Evolutionary conservation across 345 rosid genomes (phyloP).

Genomic region (Lenwebbia sp.): DNA sequence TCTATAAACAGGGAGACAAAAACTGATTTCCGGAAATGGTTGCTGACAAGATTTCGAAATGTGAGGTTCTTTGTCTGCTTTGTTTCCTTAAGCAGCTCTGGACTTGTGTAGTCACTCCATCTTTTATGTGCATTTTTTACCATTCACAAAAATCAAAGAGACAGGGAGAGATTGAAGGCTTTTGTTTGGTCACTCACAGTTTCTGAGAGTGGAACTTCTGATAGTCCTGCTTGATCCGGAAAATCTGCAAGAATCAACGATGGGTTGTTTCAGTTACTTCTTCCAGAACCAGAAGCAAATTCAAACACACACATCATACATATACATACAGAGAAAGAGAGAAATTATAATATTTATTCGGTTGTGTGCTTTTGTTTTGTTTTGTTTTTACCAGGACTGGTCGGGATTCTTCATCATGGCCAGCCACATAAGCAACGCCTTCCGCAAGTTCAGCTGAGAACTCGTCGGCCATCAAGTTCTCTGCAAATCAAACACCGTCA

Average conservation of each 20-base stretch:
- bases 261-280: background rate
- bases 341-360: background rate
- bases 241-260: conserved; percentile 35
- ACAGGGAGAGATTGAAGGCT: background rate
- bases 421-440: conserved; percentile 79
- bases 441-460: conserved; percentile 79
- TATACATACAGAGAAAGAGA: background rate
- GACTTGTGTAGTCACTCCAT: background rate
- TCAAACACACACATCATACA: background rate
- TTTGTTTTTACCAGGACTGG: conserved; percentile 55
- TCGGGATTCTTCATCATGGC: conserved; percentile 75
- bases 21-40: background rate
- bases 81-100: background rate
- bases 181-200: conserved; percentile 32
- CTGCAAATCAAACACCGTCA: conserved; percentile 17
- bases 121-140: background rate
- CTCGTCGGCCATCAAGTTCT: conserved; percentile 77
- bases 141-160: background rate
- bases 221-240: conserved; percentile 82
- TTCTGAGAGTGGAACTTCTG: conserved; percentile 75
- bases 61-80: background rate
- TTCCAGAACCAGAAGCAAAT: background rate
- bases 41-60: background rate
- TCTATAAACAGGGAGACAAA: background rate
- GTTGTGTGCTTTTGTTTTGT: background rate